These are phyloP conservation scores for Cytospora piceicola DNA, from an alignment of 2,329 filamentous ascomycete genomes.

Conservation along the genomic window DNA sequence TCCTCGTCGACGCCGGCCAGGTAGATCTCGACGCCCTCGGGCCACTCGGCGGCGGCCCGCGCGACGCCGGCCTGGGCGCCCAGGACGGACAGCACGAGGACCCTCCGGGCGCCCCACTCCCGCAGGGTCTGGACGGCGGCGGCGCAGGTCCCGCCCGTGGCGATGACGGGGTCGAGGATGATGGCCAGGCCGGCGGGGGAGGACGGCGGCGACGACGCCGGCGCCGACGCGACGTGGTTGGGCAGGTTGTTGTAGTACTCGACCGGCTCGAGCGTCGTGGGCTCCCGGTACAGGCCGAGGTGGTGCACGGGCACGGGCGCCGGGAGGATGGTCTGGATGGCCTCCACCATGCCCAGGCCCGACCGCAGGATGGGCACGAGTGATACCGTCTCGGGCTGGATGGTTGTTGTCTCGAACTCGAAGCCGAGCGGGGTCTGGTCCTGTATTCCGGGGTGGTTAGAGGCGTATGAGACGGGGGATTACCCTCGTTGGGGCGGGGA, in stretches of 20 bases:
- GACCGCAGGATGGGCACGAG: constrained; percentile 93
- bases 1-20: constrained; percentile 77
- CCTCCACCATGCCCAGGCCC: constrained; percentile 88
- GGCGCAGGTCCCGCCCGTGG: constrained; percentile 85
- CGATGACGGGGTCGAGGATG: constrained; percentile 89
- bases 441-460: constrained; percentile 46
- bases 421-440: constrained; percentile 79
- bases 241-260: constrained; percentile 99
- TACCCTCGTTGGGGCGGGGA: constrained; percentile 23
- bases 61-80: constrained; percentile 72
- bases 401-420: constrained; percentile 68
- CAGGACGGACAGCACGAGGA: constrained; percentile 77
- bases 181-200: constrained; percentile 67
- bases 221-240: constrained; percentile 59
- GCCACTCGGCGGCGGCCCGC: constrained; percentile 76
- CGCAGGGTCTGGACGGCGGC: constrained; percentile 87
- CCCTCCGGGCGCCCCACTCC: constrained; percentile 87
- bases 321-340: constrained; percentile 82
- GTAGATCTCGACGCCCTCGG: constrained; percentile 78
- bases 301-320: constrained; percentile 83
- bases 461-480: not conserved
- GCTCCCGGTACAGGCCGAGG: constrained; percentile 92
- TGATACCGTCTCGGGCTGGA: constrained; percentile 70
- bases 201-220: constrained; percentile 36
- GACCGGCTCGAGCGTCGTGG: constrained; percentile 81